Conservation (phyloP, 1,284 basidiomycete species). For the Leucoagaricus sp. region DNA sequence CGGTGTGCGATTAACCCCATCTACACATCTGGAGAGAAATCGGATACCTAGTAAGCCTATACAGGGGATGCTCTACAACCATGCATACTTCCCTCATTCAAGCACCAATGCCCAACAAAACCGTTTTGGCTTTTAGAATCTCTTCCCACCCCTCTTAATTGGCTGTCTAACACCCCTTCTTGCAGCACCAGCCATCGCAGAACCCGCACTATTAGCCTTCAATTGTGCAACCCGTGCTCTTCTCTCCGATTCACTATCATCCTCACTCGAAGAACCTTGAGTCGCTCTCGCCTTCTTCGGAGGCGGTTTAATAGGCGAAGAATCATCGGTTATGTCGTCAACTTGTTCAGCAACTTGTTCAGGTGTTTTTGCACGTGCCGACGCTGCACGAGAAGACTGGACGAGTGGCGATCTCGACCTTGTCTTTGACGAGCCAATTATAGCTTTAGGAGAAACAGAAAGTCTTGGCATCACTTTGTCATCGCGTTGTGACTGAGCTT, state of each 20-base stretch:
- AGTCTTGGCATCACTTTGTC: neutral
- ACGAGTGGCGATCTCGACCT: neutral
- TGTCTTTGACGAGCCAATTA: neutral
- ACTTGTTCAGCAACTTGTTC: conserved; percentile 19
- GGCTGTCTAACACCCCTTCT: conserved; percentile 66
- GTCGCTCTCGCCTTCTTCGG: conserved; percentile 47
- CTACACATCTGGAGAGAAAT: too few relatives aligned
- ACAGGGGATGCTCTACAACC: too few relatives aligned
- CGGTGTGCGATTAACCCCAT: too few relatives aligned
- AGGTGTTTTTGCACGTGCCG: neutral
- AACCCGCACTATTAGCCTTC: conserved; percentile 34
- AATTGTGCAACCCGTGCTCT: conserved; percentile 39
- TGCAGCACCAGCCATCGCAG: conserved; percentile 23
- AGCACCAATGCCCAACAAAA: too few relatives aligned
- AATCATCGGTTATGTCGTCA: conserved; percentile 40
- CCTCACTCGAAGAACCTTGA: conserved; percentile 40
- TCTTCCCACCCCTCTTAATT: conserved; percentile 68
- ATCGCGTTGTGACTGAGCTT: conserved; percentile 14
- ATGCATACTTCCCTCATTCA: too few relatives aligned
- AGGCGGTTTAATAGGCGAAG: conserved; percentile 45
- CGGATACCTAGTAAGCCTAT: too few relatives aligned
- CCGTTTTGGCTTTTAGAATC: conserved; percentile 54
- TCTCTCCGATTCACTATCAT: conserved; percentile 55
- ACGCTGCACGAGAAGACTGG: neutral
- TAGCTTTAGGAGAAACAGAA: neutral